Evolutionary conservation across 176 grass and related monocot species (phyloP), one percentile per base, ranked within the genome.

Genomic region (Zoysia japonica): DNA sequence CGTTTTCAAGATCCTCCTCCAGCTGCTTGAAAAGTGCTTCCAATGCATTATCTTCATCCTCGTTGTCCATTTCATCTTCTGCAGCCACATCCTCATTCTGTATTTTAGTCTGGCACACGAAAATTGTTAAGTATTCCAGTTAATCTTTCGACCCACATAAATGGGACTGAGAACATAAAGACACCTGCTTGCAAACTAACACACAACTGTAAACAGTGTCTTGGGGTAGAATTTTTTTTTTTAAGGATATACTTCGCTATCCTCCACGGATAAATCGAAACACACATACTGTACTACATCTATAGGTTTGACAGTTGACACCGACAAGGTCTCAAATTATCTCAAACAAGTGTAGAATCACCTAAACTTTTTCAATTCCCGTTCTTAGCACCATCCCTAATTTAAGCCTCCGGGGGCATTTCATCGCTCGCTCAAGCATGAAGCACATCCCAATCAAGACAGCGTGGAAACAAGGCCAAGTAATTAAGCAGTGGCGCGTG

Each of bases 1-100:
- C 82, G 20, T 89, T 95, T 62, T 86, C 83, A 16, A 99, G 62
- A 75, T 99, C 96, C 89, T 93, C 88, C 52, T 95, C 96, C 35
- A 99, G 86, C 50, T 93, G 83, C 74, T 78, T 85, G 78, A 99
- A 99, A 76, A 95, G 85, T 50, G 83, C 86, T 77, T 95, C 88
- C 75, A 99, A 60, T 9, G 81, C 86, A 82, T 76, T 86, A 63
- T 93, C 83, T 11, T 84, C 85, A 4, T 87, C 78, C 38, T 85
- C 82, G 15, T 80, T 70, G 10, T 88, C 80, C 54, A 62, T 72
- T 37, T 0, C 53, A 62, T 88, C 78, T 60, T 83, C 73, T 64
- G 37, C 75, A 36, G 61, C 6, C 37, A 64, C 72, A 63, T 72
- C 81, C 36, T 67, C 19, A 38, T 92, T 66, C 63, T 80, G 59